Base-by-base conservation (phyloP, 2,329 filamentous ascomycete species). In the Penicillium glabrum region DNA sequence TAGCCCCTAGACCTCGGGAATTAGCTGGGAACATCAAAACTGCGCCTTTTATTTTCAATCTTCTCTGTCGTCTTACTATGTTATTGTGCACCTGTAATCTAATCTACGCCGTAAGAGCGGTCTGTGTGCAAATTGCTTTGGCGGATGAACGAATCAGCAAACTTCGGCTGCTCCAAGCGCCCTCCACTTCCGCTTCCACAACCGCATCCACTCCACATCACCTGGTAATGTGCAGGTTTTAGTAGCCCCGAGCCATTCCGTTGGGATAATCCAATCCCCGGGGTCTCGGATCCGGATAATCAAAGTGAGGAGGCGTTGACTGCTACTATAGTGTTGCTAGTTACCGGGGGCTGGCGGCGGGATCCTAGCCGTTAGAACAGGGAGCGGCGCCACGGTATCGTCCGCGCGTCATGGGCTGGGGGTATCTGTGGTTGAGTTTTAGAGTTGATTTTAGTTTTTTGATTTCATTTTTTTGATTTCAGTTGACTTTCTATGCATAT, bases 321-420 rank as follows among this genome's bases (percentile, higher is more conserved):
- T 29, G 27, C 27, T 29, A 27, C 26, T 27, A 29, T 29, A 29
- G 27, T 29, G 29, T 5, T 31, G 29, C 4, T 31, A 48, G 46
- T 48, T n/a, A 54, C 31, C 41, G 43, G 47, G 23, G 13, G 29
- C 46, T 46, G 27, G 29, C 29, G 29, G 11, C 29, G 29, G 51
- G 48, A 53, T 58, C 41, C 50, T 23, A 27, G 52, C 33, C 41
- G 31, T 55, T 58, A 31, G 45, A 45, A 45, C 29, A 47, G 43
- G 52, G 44, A 51, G 39, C 52, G 29, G 43, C 46, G 52, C 52
- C 41, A 51, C 45, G 53, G 46, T 49, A 46, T 37, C 10, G 35
- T 55, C 53, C 56, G 39, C 31, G 47, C 47, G 49, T 45, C 39
- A 39, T 39, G 35, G 33, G 44, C 48, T 49, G 46, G n/a, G 10